These are phyloP conservation scores for Gilbertella persicaria DNA, from an alignment of 371 early-diverging fungal genomes.

Conservation along the genomic window DNA sequence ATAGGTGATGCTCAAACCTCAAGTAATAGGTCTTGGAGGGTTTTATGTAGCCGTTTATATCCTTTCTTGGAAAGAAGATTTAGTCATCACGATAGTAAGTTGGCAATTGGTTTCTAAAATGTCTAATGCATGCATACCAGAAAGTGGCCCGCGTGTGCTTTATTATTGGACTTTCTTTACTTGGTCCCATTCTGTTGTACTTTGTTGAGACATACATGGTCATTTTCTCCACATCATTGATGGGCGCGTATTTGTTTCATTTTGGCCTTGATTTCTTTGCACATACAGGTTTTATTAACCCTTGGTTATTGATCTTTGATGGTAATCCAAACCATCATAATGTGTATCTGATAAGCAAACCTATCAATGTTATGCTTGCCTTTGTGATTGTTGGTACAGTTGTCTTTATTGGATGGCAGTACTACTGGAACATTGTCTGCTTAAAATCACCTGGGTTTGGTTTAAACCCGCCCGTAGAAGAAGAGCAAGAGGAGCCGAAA, in stretches of 20 bases:
- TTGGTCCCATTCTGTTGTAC: constrained; percentile 35
- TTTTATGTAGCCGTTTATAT: constrained; percentile 47
- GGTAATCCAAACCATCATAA: constrained; percentile 36
- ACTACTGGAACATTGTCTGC: constrained; percentile 38
- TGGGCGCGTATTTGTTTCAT: constrained; percentile 51
- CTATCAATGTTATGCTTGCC: constrained; percentile 42
- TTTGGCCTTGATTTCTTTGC: constrained; percentile 56
- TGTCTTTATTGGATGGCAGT: constrained; percentile 39
- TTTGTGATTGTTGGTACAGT: constrained; percentile 34
- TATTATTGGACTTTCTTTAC: constrained; percentile 36
- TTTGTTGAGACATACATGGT: constrained; percentile 39
- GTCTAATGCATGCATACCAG: constrained; percentile 13
- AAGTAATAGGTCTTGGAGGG: constrained; percentile 31
- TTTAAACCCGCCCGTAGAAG: constrained; percentile 18
- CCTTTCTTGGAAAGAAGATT: constrained; percentile 47
- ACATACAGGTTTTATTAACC: constrained; percentile 56
- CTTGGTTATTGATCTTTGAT: constrained; percentile 45
- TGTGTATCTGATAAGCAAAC: constrained; percentile 36
- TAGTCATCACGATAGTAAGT: constrained; percentile 47
- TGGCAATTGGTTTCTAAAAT: neutral
- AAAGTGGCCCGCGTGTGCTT: constrained; percentile 51
- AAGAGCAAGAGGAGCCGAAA: constrained; percentile 1
- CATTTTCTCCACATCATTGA: constrained; percentile 43
- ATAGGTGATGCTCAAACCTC: neutral
- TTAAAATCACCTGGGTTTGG: constrained; percentile 32